A percentile compares a stretch with the other conserved stretches of the same genome.
Conservation (phyloP, 345 rosid species). For the Bruguiera gymnorhiza region DNA sequence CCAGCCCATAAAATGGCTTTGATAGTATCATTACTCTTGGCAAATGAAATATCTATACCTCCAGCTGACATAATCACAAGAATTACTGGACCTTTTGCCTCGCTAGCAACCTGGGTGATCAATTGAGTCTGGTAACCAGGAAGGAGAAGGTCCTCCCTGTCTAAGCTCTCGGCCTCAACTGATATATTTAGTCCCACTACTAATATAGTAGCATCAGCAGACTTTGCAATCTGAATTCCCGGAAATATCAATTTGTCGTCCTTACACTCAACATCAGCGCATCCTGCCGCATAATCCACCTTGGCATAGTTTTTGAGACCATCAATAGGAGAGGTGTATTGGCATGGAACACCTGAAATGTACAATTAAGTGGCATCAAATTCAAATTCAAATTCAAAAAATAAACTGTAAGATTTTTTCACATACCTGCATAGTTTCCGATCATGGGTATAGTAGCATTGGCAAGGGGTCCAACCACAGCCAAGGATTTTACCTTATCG, state of each 20-base stretch:
- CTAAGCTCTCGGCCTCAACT: constrained; percentile 53
- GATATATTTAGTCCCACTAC: constrained; percentile 44
- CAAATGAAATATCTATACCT: constrained; percentile 49
- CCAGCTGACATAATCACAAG: constrained; percentile 64
- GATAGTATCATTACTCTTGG: constrained; percentile 33
- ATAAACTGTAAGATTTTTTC: too few species aligned
- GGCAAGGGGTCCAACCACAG: constrained; percentile 54
- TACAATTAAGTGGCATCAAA: neutral
- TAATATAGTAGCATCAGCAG: constrained; percentile 48
- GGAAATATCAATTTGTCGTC: constrained; percentile 30
- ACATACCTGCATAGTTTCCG: constrained; percentile 57
- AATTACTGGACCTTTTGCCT: constrained; percentile 50
- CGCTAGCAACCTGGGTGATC: constrained; percentile 40
- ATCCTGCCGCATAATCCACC: constrained; percentile 38
- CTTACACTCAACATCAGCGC: constrained; percentile 43
- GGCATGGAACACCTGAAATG: constrained; percentile 47
- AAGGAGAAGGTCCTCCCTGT: constrained; percentile 45
- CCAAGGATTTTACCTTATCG: constrained; percentile 22
- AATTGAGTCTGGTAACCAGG: constrained; percentile 54
- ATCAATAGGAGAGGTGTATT: constrained; percentile 37
- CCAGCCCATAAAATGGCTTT: constrained; percentile 59
- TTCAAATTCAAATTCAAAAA: neutral
- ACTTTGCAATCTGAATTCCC: constrained; percentile 34
- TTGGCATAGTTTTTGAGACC: constrained; percentile 34
- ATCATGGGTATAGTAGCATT: constrained; percentile 49